phyloP scores from a whole-genome alignment of 768 basidiomycete genomes.

The Tylopilus intermedius region DNA sequence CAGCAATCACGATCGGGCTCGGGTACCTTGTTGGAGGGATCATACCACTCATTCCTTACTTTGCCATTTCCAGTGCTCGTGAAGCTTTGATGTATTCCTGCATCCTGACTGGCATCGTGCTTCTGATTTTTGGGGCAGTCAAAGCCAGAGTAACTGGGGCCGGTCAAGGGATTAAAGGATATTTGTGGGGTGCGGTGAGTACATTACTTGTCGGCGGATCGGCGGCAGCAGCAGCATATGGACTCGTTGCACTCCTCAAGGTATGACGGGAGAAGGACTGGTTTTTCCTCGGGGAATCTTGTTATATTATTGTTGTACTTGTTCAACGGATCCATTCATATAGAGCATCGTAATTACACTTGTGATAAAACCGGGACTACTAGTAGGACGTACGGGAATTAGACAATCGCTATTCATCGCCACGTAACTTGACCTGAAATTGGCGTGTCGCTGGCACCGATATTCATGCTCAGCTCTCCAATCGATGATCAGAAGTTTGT shows the following conservation, averaged over 20 bases:
- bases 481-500: not conserved
- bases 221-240: constrained; percentile 75
- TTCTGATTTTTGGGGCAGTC: constrained; percentile 87
- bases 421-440: not conserved
- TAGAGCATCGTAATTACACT: constrained; percentile 3
- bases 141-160: constrained; percentile 88
- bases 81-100: constrained; percentile 68
- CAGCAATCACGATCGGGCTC: constrained; percentile 92
- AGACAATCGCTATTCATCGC: not conserved
- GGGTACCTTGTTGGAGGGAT: constrained; percentile 92
- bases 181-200: constrained; percentile 81
- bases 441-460: not conserved
- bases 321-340: not conserved
- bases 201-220: constrained; percentile 87
- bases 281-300: not conserved
- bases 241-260: constrained; percentile 51
- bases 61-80: constrained; percentile 73
- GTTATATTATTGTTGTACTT: not conserved
- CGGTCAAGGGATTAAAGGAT: constrained; percentile 57
- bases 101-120: constrained; percentile 75
- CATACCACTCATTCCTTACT: constrained; percentile 89
- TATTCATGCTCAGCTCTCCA: not conserved
- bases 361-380: not conserved
- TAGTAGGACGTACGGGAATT: not conserved
- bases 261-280: not conserved